Evolutionary conservation across 2,329 filamentous ascomycete species (phyloP).

Genomic region (Aspergillus spinulosporus): DNA sequence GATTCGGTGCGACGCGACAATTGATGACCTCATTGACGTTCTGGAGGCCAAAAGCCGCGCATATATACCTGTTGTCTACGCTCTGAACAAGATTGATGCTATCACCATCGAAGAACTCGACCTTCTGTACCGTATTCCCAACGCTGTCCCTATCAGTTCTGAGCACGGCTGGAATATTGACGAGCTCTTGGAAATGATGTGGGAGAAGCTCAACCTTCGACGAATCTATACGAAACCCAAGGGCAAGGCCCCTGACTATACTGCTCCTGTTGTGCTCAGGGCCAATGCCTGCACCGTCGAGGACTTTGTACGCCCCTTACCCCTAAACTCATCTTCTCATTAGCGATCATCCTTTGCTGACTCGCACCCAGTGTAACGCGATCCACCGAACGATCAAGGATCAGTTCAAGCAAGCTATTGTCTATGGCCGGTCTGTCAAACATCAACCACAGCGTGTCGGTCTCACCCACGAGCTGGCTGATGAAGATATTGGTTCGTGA

Average conservation of each 20-base stretch:
- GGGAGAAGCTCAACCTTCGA: conserved; percentile 90
- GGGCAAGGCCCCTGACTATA: conserved; percentile 90
- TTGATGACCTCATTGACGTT: conserved; percentile 95
- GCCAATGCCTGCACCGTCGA: conserved; percentile 83
- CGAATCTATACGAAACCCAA: conserved; percentile 98
- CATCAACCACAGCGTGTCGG: conserved; percentile 97
- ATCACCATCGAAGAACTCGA: conserved; percentile 98
- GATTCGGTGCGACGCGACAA: conserved; percentile 94
- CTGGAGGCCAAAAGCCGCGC: conserved; percentile 91
- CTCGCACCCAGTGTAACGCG: conserved; percentile 72
- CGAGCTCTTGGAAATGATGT: conserved; percentile 96
- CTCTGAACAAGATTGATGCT: conserved; percentile 97
- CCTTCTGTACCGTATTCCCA: conserved; percentile 92
- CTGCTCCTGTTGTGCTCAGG: conserved; percentile 83
- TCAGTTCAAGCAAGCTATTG: conserved; percentile 91
- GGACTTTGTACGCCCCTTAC: conserved; percentile 84
- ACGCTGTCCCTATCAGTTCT: conserved; percentile 94
- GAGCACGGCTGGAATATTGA: conserved; percentile 98
- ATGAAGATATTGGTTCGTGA: conserved; percentile 90
- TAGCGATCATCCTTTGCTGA: conserved; percentile 40
- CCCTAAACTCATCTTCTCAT: no score
- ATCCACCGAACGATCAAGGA: conserved; percentile 97
- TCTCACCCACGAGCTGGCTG: conserved; percentile 82
- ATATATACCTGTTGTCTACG: conserved; percentile 99
- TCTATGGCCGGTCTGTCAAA: conserved; percentile 97